Percentiles rank a stretch among this genome's conserved stretches.
phyloP scores from a whole-genome alignment of 768 basidiomycete species.

The Candolleomyces aberdarensis region DNA sequence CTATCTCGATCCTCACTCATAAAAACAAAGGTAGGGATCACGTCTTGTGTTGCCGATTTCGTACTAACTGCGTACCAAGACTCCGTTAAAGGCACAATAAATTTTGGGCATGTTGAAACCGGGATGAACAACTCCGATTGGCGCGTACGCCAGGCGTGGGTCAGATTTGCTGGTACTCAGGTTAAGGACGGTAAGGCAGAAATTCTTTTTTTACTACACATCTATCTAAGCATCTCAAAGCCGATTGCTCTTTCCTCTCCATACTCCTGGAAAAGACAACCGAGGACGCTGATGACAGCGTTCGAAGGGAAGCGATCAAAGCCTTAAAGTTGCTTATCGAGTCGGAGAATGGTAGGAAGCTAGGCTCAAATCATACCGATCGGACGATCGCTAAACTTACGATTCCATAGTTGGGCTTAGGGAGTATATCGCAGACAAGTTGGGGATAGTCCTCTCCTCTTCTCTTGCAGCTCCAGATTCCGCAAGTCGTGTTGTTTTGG shows the following conservation, averaged over 20 bases:
- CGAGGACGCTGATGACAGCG: neutral
- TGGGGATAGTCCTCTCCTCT: too few relatives aligned
- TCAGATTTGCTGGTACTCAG: neutral
- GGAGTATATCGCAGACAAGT: too few relatives aligned
- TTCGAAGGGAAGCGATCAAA: neutral
- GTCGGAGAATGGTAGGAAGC: neutral
- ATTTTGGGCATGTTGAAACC: too few relatives aligned
- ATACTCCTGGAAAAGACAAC: neutral
- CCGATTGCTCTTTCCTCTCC: neutral
- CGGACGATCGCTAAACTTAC: too few relatives aligned
- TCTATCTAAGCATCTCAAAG: neutral
- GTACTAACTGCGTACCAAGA: too few relatives aligned
- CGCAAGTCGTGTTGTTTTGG: too few relatives aligned
- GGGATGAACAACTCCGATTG: neutral
- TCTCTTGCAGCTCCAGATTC: too few relatives aligned
- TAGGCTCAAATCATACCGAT: too few relatives aligned
- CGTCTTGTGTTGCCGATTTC: too few relatives aligned
- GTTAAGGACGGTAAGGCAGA: neutral
- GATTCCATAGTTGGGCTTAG: too few relatives aligned
- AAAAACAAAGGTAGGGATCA: too few relatives aligned
- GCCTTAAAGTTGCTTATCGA: neutral
- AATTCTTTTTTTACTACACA: neutral
- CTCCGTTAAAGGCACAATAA: too few relatives aligned
- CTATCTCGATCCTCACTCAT: neutral
- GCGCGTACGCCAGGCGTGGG: neutral